Conservation (phyloP, 2,329 filamentous ascomycete species). For the Mollisia scopiformis region DNA sequence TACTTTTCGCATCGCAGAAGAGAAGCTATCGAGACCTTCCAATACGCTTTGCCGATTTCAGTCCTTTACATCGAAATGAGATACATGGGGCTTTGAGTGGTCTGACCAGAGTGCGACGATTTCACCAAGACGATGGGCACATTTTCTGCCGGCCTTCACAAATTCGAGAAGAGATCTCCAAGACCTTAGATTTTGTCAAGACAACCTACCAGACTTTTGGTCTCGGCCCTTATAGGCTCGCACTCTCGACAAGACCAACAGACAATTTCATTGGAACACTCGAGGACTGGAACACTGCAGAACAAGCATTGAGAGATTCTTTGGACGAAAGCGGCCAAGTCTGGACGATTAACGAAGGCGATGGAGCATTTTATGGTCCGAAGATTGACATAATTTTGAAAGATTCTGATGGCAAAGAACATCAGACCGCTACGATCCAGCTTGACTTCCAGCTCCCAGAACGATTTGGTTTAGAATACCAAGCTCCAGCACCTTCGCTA, state of each 20-base stretch:
- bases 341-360: slow-evolving; percentile 78
- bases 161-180: slow-evolving; percentile 73
- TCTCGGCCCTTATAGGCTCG: slow-evolving; percentile 73
- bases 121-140: slow-evolving; percentile 90
- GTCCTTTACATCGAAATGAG: slow-evolving; percentile 85
- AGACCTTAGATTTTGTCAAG: slow-evolving; percentile 74
- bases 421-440: slow-evolving; percentile 88
- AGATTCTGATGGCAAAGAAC: slow-evolving; percentile 81
- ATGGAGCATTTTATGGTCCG: slow-evolving; percentile 89
- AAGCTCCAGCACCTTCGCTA: slow-evolving; percentile 66
- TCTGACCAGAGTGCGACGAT: slow-evolving; percentile 80
- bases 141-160: slow-evolving; percentile 84
- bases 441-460: slow-evolving; percentile 88
- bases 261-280: slow-evolving; percentile 77
- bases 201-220: slow-evolving; percentile 72
- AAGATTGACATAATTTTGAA: slow-evolving; percentile 87
- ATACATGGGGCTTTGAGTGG: slow-evolving; percentile 80
- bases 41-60: slow-evolving; percentile 85
- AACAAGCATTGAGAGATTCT: slow-evolving; percentile 65
- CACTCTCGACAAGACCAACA: slow-evolving; percentile 76
- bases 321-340: slow-evolving; percentile 64
- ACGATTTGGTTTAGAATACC: slow-evolving; percentile 77
- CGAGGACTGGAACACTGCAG: slow-evolving; percentile 71
- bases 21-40: slow-evolving; percentile 82
- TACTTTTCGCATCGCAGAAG: slow-evolving; percentile 75